Conservation (phyloP, 2,329 filamentous ascomycete genomes). For the Aureobasidium uvarum region DNA sequence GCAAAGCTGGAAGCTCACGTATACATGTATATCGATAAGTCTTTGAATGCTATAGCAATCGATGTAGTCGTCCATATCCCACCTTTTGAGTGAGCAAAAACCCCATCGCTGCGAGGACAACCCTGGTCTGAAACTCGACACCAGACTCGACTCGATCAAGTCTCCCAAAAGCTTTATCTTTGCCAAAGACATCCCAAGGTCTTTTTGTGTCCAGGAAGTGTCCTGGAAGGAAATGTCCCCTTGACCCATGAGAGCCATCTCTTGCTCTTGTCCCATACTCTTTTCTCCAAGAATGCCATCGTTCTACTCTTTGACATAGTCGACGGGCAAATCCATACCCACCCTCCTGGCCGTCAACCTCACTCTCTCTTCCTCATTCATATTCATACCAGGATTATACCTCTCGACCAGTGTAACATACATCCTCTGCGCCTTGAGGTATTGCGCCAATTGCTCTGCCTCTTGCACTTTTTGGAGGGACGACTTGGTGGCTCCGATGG, state of each 20-base stretch:
- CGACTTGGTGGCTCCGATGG: constrained; percentile 30
- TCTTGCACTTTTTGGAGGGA: constrained; percentile 45
- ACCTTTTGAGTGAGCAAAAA: background rate
- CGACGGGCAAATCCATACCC: constrained; percentile 77
- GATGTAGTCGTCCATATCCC: too few relatives aligned
- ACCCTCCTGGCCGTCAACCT: constrained; percentile 80
- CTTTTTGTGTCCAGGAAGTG: background rate
- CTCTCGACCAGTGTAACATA: constrained; percentile 80
- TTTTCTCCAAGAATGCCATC: background rate
- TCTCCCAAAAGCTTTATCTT: too few relatives aligned
- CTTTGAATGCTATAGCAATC: too few relatives aligned
- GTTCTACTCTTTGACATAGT: constrained; percentile 16
- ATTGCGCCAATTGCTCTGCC: constrained; percentile 76
- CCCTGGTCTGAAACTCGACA: background rate
- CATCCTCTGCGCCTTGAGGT: constrained; percentile 78
- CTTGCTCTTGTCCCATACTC: background rate
- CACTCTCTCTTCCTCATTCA: constrained; percentile 81
- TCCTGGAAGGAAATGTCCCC: too few relatives aligned
- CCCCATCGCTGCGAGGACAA: background rate
- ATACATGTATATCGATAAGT: too few relatives aligned
- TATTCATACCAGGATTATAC: constrained; percentile 89
- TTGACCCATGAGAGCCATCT: too few relatives aligned
- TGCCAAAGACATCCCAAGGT: background rate
- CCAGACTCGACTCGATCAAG: too few relatives aligned
- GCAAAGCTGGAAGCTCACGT: too few relatives aligned